A percentile compares a stretch with the other conserved stretches of the same genome.
phyloP scores from a whole-genome alignment of 73 alveolate genomes.

The Paramecium tetraurelia region DNA sequence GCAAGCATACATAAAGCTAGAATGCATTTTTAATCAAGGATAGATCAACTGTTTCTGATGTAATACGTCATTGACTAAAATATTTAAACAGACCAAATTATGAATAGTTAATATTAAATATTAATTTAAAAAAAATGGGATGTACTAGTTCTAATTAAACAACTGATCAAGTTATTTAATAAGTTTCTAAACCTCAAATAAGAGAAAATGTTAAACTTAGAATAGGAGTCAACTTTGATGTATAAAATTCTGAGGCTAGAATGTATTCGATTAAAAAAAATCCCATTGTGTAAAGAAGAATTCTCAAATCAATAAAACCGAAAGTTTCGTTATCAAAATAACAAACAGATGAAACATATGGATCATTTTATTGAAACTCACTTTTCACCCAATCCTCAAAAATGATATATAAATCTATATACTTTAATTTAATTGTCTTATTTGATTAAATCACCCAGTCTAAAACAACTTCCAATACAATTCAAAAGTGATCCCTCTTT shows the following conservation, averaged over 20 bases:
- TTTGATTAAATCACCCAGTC: too few relatives aligned
- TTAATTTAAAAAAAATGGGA: not conserved
- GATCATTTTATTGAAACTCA: not conserved
- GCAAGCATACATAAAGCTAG: too few relatives aligned
- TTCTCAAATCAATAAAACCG: not conserved
- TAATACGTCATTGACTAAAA: not conserved
- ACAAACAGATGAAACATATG: not conserved
- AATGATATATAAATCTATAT: too few relatives aligned
- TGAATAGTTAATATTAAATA: not conserved
- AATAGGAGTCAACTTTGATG: not conserved
- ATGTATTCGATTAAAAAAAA: not conserved
- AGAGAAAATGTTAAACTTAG: not conserved
- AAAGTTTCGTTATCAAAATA: not conserved
- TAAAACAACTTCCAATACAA: too few relatives aligned
- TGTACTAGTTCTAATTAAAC: not conserved
- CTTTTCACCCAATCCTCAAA: not conserved
- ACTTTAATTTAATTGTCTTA: too few relatives aligned
- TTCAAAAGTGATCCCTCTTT: too few relatives aligned
- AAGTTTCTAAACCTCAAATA: not conserved
- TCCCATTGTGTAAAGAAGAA: not conserved
- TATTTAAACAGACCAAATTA: not conserved
- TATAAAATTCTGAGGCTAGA: not conserved
- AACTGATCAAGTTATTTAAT: not conserved
- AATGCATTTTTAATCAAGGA: not conserved
- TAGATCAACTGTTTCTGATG: not conserved